phyloP scores from a whole-genome alignment of 257 asterid genomes.

The Henckelia pumila region DNA sequence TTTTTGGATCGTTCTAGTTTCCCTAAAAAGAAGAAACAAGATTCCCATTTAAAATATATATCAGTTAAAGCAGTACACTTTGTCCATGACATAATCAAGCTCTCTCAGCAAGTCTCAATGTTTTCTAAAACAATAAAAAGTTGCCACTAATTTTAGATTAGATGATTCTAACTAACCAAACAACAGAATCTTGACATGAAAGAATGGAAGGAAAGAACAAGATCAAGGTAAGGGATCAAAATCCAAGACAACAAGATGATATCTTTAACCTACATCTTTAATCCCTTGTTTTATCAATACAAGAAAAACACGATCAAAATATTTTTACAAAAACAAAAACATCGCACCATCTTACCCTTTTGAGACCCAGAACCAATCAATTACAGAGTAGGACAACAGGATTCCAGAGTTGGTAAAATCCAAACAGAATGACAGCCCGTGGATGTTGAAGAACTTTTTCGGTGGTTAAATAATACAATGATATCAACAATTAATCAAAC shows the following conservation, averaged over 20 bases:
- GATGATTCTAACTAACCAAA: not conserved
- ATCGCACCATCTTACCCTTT: too few species aligned
- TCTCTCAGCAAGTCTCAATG: not conserved
- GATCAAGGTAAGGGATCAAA: not conserved
- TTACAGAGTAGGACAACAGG: too few species aligned
- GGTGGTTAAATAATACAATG: too few species aligned
- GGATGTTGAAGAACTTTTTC: too few species aligned
- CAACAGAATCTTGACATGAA: too few species aligned
- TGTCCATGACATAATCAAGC: conserved; percentile 16
- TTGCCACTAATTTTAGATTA: too few species aligned
- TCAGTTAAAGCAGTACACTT: conserved; percentile 17
- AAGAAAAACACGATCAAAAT: too few species aligned
- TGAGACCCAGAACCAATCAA: too few species aligned
- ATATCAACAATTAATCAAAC: too few species aligned
- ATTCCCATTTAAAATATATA: not conserved
- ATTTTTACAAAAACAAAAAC: too few species aligned
- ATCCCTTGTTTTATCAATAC: not conserved
- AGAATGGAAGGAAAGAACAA: not conserved
- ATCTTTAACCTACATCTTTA: not conserved
- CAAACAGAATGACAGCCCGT: too few species aligned
- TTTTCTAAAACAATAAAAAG: not conserved
- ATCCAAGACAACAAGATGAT: not conserved
- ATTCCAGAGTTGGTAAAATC: too few species aligned
- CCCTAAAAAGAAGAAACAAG: conserved; percentile 20
- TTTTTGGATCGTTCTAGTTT: not conserved